Percentiles rank a stretch among this genome's conserved stretches.
Evolutionary conservation across 257 asterid genomes (phyloP).

Genomic region (Solanum sparsipilum): DNA sequence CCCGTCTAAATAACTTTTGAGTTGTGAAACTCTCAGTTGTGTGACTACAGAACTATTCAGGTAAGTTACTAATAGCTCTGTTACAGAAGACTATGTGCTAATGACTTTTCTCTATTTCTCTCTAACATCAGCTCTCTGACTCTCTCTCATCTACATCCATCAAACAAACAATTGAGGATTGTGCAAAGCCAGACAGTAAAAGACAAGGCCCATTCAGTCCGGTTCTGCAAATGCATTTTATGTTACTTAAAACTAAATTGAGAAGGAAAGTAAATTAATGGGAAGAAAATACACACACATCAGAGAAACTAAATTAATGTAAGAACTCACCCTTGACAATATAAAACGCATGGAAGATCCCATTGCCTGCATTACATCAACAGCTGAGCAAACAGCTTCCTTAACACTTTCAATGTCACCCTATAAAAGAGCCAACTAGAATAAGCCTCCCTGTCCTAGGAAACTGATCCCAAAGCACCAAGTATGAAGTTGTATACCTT

Average conservation of each 20-base stretch:
- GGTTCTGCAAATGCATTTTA: not conserved
- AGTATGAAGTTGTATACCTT: constrained; percentile 36
- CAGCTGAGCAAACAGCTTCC: constrained; percentile 66
- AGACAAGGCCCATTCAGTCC: not conserved
- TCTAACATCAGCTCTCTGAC: not conserved
- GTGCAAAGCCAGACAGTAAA: not conserved
- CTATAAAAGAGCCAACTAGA: constrained; percentile 25
- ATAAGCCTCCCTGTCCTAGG: not conserved
- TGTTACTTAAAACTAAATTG: not conserved
- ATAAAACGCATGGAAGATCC: constrained; percentile 53
- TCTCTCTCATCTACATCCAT: not conserved
- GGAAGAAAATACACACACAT: not conserved
- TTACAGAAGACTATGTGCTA: not conserved
- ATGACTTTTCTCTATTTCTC: not conserved
- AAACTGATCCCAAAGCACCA: not conserved
- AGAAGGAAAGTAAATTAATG: not conserved
- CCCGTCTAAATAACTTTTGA: not conserved
- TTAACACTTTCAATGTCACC: constrained; percentile 50
- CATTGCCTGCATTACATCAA: constrained; percentile 67
- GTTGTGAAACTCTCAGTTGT: not conserved
- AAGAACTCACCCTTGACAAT: constrained; percentile 40
- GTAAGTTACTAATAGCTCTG: not conserved
- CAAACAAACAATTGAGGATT: not conserved
- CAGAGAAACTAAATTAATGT: not conserved
- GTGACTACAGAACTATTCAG: not conserved